Evolutionary conservation across 1,284 basidiomycete genomes (phyloP).

Genomic region (Veloporphyrellus conicus): DNA sequence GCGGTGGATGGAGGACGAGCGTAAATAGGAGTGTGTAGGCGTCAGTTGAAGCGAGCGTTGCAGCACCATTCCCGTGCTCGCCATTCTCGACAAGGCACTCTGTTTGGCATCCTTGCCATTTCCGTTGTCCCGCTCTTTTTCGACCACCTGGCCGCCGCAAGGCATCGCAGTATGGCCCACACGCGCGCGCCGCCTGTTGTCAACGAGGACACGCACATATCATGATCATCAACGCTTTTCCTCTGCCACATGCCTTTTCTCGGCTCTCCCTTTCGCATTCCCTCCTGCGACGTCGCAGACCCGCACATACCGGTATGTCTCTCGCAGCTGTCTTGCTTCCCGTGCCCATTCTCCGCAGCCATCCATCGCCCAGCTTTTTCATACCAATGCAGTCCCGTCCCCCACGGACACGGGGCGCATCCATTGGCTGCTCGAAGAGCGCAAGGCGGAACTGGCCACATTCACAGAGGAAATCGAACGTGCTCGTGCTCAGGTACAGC

Average conservation of each 20-base stretch:
- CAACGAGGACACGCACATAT: slow-evolving; percentile 3
- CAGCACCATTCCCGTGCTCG: slow-evolving; percentile 15
- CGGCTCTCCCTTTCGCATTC: background rate
- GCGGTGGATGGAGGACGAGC: background rate
- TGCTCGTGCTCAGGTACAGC: slow-evolving; percentile 18
- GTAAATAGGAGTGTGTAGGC: too few relatives aligned
- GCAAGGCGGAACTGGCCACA: slow-evolving; percentile 10
- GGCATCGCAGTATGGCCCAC: background rate
- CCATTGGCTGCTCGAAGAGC: slow-evolving; percentile 17
- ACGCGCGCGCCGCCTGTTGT: background rate
- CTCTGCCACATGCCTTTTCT: slow-evolving; percentile 7
- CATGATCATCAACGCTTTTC: too few relatives aligned
- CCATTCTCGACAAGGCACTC: slow-evolving; percentile 11
- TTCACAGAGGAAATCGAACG: slow-evolving; percentile 21
- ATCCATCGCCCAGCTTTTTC: slow-evolving; percentile 29
- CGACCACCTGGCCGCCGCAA: background rate
- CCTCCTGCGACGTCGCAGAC: slow-evolving; percentile 3
- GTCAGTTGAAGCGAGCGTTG: slow-evolving; percentile 1
- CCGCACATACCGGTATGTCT: slow-evolving; percentile 23
- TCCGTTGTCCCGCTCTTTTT: background rate
- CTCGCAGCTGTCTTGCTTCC: too few relatives aligned
- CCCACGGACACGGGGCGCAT: slow-evolving; percentile 18
- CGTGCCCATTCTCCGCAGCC: slow-evolving; percentile 6
- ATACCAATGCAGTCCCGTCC: slow-evolving; percentile 28
- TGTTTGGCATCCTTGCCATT: background rate